Base-by-base conservation (phyloP, 169 alveolate genomes). In the Nephromyces sp. region DNA sequence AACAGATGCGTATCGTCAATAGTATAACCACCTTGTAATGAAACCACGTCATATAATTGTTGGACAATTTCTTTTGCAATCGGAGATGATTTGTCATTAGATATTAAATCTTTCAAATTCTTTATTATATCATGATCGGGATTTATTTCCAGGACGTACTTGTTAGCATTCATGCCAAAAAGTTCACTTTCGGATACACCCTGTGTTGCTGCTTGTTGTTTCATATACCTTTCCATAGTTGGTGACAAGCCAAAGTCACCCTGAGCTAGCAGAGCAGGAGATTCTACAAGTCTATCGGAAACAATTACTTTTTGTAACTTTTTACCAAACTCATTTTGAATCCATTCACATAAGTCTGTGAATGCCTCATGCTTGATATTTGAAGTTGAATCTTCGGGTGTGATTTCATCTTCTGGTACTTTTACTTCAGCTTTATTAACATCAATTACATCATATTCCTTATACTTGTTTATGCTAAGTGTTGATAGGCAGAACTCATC, bases 401-500 rank as follows among this genome's bases (percentile, higher is more conserved):
- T 84, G 21, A 86, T 32, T 28, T 78, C 79, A 82, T 90, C 84
- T 57, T 80, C 84, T 70, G 81, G 92, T 75, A 93, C 82, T 77
- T 93, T 93, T 66, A 93, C 87, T 72, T 94, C 98, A 25, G 95
- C 96, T 85, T 93, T 93, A 63, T 94, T 97, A 30, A 94, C 95
- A 72, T 93, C 94, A 74, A 87, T 85, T 62, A 94, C 90, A 83
- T 91, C 89, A 73, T 89, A 87, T 68, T 93, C 93, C 81, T 92
- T 92, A 72, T 87, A 96, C 82, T 96, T 96, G 34, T 87, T 74
- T 34, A 94, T 89, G 27, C 83, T 70, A 52, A 89, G 68, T 66
- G 96, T 92, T 72, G 95, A 90, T 77, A 94, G 85, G 72, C 96
- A 89, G 85, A 93, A 96, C 87, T 96, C 99, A 79, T 96, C 99